These are phyloP conservation scores for Chaetomiaceae sp. DNA, from an alignment of 2,329 filamentous ascomycete genomes.

Conservation along the genomic window DNA sequence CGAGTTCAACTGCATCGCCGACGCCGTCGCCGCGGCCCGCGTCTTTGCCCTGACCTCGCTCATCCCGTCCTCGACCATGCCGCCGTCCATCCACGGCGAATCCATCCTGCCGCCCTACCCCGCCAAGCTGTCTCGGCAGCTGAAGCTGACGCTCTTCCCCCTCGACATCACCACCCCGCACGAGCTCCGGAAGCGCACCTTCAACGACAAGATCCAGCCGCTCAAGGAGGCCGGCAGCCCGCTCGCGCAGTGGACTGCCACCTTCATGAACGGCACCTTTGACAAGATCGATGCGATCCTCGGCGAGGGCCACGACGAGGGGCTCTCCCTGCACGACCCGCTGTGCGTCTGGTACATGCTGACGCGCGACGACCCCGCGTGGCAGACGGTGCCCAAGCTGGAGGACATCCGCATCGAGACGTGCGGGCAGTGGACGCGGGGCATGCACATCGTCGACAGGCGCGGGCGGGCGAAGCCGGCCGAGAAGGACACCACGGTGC, in stretches of 20 bases:
- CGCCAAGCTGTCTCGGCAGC: slow-evolving; percentile 51
- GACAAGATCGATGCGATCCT: slow-evolving; percentile 61
- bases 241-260: slow-evolving; percentile 66
- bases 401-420: slow-evolving; percentile 91
- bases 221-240: slow-evolving; percentile 61
- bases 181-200: slow-evolving; percentile 56
- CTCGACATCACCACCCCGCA: slow-evolving; percentile 74
- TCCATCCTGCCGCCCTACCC: slow-evolving; percentile 59
- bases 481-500: slow-evolving; percentile 31
- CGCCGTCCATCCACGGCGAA: slow-evolving; percentile 52
- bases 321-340: slow-evolving; percentile 70
- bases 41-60: slow-evolving; percentile 73
- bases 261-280: slow-evolving; percentile 68
- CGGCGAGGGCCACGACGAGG: slow-evolving; percentile 52
- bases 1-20: slow-evolving; percentile 95
- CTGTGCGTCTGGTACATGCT: slow-evolving; percentile 75
- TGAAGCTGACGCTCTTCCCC: slow-evolving; percentile 68
- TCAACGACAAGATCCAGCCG: slow-evolving; percentile 50
- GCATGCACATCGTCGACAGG: slow-evolving; percentile 81
- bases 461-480: slow-evolving; percentile 54
- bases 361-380: slow-evolving; percentile 52
- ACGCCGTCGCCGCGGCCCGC: slow-evolving; percentile 70
- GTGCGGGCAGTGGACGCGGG: slow-evolving; percentile 86
- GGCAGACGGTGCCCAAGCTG: slow-evolving; percentile 52
- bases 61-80: slow-evolving; percentile 73